Evolutionary conservation across 108 stramenopile genomes (phyloP), one percentile per base, ranked within the genome.

Genomic region (Pseudonitzschia multiseries): DNA sequence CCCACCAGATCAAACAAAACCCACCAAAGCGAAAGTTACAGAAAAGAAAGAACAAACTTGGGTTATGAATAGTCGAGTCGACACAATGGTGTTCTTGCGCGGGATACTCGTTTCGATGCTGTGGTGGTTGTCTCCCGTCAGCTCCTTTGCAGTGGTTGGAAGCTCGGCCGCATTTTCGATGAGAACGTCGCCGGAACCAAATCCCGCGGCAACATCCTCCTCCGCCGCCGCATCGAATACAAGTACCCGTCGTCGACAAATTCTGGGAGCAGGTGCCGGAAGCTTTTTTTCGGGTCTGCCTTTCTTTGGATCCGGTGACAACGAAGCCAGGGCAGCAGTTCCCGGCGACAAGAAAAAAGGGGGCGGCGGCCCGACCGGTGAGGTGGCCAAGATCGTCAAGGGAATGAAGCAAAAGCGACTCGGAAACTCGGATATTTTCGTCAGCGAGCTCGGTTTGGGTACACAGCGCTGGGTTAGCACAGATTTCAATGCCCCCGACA

Each of bases 401-500:
- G 90, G 90, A 26, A 91, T 91, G 81, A 87, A 86, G 54, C 87
- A 79, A 24, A 82, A 90, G 29, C 74, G 93, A 2, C 74, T 94
- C 20, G 93, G 93, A 48, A 86, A 86, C 36, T 86, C 86, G 5
- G 93, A 94, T 65, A 91, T 94, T 72, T 51, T 91, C 6, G 93
- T 94, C 18, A 84, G 82, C 29, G 93, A 91, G 69, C 71, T 91
- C 1, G 90, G 93, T 14, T 61, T 94, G 26, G 93, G 93, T 0
- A 90, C 93, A 4, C 90, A 91, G 65, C 87, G 90, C 26, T 94
- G 90, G 90, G 88, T 85, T 4, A 87, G 86, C 9, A 54, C 77
- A 1, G 91, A 95, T 78, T 92, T 82, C 70, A 95, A 95, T 68
- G 93, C 91, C 0, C 93, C 93, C 15, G 60, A 81, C 50, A 77